Evolutionary conservation across 1,284 basidiomycete genomes (phyloP), one percentile per base, ranked within the genome.

Genomic region (Inonotus obliquus): DNA sequence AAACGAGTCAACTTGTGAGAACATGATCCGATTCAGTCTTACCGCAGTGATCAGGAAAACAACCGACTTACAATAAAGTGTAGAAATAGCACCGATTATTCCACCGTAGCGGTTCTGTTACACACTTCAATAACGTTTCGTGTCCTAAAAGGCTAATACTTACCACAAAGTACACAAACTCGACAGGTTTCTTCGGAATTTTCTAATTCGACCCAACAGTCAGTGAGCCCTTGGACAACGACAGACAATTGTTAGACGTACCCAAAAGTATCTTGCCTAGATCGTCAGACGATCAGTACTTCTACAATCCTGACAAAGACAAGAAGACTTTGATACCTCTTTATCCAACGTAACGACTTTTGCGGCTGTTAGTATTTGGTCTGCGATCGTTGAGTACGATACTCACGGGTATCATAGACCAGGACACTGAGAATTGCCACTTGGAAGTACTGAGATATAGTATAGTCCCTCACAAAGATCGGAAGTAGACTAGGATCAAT

Each of bases 261-360:
- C 57, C 57, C 57, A 59, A 23, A 59, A 59, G 29, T 51, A 59
- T 29, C 49, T 59, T 13, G 48, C 29, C 57, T 59, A 17, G 13
- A 25, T 6, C 9, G 14, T 21, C 14, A 19, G 38, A 21, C 7
- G 6, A 10, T 55, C 35, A 38, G 4, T 32, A 4, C 32, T n/a
- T 4, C 4, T 32, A 17, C 4, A 29, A 39, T 39, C 21, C 35
- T 4, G 11, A 44, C 5, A 9, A 21, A 6, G 2, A 4, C 21
- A 21, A 21, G 29, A 32, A 5, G 17, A 29, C n/a, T n/a, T 19
- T 4, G 35, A 23, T 41, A 55, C 54, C 35, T 55, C 54, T 39
- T 23, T 55, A 39, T 55, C 54, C 35, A 55, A 21, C 3, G 54
- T 55, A 23, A 23, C 23, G n/a, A 55, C 54, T 55, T 38, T 5